Conservation (phyloP, 139 green algal genomes). For the Coccomyxa sp. region DNA sequence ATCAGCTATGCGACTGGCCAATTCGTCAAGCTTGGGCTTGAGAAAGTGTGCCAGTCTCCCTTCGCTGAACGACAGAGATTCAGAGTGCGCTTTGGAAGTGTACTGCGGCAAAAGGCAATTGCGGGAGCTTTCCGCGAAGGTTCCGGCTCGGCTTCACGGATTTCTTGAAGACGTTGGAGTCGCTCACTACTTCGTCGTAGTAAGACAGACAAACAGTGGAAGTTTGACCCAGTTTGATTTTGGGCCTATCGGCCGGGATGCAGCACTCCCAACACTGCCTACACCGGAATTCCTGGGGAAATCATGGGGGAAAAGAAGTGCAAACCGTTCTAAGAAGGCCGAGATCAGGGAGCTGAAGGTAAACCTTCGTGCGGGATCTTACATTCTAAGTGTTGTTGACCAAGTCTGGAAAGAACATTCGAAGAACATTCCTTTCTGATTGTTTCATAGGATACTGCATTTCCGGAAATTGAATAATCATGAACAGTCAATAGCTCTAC, state of each 20-base stretch:
- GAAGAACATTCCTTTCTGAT: too few species aligned
- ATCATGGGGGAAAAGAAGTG: too few species aligned
- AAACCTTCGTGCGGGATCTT: neutral
- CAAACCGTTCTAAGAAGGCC: neutral
- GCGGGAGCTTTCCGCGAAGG: neutral
- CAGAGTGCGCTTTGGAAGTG: neutral
- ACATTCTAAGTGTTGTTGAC: neutral
- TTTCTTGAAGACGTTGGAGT: conserved; percentile 11
- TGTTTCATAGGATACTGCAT: too few species aligned
- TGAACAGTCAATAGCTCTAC: too few species aligned
- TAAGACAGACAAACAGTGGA: conserved; percentile 4
- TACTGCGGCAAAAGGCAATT: conserved; percentile 2
- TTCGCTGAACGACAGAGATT: neutral
- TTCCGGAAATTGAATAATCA: too few species aligned
- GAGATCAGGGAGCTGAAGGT: conserved; percentile 20
- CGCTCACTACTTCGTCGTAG: conserved; percentile 16
- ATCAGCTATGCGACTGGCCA: too few species aligned
- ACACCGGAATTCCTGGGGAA: too few species aligned
- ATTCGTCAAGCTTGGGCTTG: neutral
- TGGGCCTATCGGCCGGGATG: conserved; percentile 6
- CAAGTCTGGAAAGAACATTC: too few species aligned
- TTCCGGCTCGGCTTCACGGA: conserved; percentile 6
- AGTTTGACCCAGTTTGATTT: conserved; percentile 19
- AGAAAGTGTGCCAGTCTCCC: neutral
- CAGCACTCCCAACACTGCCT: neutral